Base-by-base conservation (phyloP, 192 early-diverging fungal genomes). In the Umbelopsis sp. region DNA sequence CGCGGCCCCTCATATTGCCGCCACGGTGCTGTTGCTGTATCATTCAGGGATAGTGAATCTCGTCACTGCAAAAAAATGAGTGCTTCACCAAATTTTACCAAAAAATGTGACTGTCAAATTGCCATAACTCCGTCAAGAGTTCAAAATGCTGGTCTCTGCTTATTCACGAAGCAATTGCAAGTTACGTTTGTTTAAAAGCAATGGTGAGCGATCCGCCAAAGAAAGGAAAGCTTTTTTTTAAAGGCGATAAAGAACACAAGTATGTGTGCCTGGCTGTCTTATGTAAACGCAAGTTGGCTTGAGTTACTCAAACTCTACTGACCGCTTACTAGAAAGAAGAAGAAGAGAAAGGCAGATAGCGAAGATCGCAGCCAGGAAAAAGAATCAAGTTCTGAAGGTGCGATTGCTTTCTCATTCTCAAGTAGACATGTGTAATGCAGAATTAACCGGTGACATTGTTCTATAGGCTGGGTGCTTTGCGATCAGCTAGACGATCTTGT, bases 381-480 rank as follows among this genome's bases (percentile, higher is more conserved):
- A 25, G 71, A 64, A 16, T 48, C 51, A 30, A 74, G 67, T 10
- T 58, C 61, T 7, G 80, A 83, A 22, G 77, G 73, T 79, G 67
- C 69, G 46, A 0, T 21, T 67, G 46, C 25, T 49, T 27, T 4
- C 46, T 67, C 23, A 41, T 4, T 6, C 1, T 41, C 10, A 6
- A 41, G 37, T 41, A 1, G 2, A 41, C 10, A 44, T 69, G 30
- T 13, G 1, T 22, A 53, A n/a, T 8, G 33, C 16, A 48, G 22
- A 10, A 21, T 16, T 20, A 53, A 15, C 35, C n/a, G n/a, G 50
- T 37, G 58, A 45, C 21, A 46, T 41, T 49, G 0, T 47, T 44
- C 2, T 18, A 1, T 66, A 85, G 92, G 91, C 23, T 93, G 92
- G 92, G 83, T 91, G 27, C 46, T 74, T 20, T 83, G 81, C 4